phyloP scores from a whole-genome alignment of 129 eudicot species.

The Arctium minus region DNA sequence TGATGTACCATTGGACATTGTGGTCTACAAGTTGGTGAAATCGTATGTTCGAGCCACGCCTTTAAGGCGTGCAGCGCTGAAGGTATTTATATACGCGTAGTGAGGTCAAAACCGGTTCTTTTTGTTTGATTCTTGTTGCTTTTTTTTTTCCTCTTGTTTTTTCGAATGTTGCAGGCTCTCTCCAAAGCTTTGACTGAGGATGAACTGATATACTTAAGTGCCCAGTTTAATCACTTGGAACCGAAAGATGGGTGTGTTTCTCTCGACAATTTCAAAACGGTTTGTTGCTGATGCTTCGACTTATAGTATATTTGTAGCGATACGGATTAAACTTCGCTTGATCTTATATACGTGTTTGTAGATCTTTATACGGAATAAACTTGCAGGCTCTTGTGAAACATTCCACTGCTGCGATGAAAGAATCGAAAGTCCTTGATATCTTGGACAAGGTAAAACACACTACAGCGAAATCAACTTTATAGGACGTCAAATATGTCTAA shows the following conservation, averaged over 20 bases:
- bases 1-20: conserved; percentile 65
- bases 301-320: background rate
- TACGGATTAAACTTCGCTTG: background rate
- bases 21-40: conserved; percentile 71
- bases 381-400: conserved; percentile 82
- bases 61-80: conserved; percentile 81
- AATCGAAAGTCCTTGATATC: conserved; percentile 73
- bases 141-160: background rate
- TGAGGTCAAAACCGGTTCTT: background rate
- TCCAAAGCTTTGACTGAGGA: conserved; percentile 87
- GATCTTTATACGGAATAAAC: background rate
- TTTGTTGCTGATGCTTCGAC: conserved; percentile 27
- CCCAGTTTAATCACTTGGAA: conserved; percentile 79
- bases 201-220: conserved; percentile 61
- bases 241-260: conserved; percentile 79
- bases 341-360: background rate
- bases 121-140: background rate
- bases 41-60: conserved; percentile 79
- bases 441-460: conserved; percentile 59
- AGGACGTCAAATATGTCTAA: background rate
- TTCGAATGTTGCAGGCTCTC: conserved; percentile 61
- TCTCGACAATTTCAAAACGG: conserved; percentile 76
- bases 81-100: conserved; percentile 37
- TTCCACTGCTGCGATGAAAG: conserved; percentile 83
- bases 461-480: background rate